Conservation (phyloP, 2,329 filamentous ascomycete genomes). For the Magnaporthiopsis poae region DNA sequence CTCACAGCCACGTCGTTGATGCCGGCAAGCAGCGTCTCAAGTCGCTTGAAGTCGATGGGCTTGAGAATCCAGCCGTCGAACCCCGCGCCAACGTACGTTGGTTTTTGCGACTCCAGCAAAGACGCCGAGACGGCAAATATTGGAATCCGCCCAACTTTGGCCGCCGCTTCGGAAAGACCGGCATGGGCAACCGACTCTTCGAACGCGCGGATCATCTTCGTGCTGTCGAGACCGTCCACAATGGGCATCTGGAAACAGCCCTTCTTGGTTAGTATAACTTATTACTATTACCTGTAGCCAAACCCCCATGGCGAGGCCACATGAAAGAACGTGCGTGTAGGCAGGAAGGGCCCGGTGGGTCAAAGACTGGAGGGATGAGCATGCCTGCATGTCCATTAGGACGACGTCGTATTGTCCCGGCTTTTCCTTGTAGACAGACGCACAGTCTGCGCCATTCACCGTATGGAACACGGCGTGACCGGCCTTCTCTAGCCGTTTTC, state of each 20-base stretch:
- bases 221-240: constrained; percentile 70
- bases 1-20: constrained; percentile 54
- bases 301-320: neutral
- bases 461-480: constrained; percentile 65
- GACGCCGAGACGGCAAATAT: constrained; percentile 84
- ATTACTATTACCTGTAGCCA: no score
- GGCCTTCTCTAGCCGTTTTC: constrained; percentile 67
- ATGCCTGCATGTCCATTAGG: constrained; percentile 86
- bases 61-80: constrained; percentile 91
- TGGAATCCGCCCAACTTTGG: constrained; percentile 57
- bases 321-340: no score
- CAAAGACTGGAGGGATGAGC: constrained; percentile 17
- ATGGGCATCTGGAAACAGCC: constrained; percentile 66
- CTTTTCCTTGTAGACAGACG: constrained; percentile 56
- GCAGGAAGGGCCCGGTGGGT: neutral
- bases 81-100: constrained; percentile 63
- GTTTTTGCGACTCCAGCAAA: constrained; percentile 57
- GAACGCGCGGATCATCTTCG: constrained; percentile 70
- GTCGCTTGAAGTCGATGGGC: constrained; percentile 69
- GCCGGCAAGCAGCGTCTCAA: constrained; percentile 59
- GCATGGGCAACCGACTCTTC: constrained; percentile 45
- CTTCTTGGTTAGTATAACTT: neutral
- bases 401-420: constrained; percentile 62
- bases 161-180: constrained; percentile 48
- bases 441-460: constrained; percentile 77